These are phyloP conservation scores for Cryphonectria japonica DNA, from an alignment of 2,329 filamentous ascomycete genomes.

Conservation along the genomic window DNA sequence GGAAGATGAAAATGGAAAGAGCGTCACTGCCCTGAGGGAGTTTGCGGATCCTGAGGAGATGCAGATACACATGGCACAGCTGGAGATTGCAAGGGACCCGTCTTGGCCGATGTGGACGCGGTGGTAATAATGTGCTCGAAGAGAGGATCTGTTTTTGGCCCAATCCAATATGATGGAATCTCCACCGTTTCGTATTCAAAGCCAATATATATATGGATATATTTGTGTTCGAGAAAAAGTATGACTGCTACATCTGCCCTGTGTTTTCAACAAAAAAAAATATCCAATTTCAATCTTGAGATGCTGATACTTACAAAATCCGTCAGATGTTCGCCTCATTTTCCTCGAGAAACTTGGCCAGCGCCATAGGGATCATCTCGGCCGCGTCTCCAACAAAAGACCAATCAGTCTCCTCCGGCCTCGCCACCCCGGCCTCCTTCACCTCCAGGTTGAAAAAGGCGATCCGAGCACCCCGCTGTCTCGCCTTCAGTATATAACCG, in stretches of 20 bases:
- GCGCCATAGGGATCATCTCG: conserved; percentile 55
- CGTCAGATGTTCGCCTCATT: not conserved
- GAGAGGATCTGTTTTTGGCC: not conserved
- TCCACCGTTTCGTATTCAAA: no score
- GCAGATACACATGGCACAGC: conserved; percentile 26
- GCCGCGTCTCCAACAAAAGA: conserved; percentile 63
- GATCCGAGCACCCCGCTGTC: conserved; percentile 68
- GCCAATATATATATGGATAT: no score
- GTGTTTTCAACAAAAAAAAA: not conserved
- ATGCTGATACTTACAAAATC: no score
- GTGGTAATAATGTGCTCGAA: not conserved
- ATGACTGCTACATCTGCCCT: not conserved
- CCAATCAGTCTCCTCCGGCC: conserved; percentile 54
- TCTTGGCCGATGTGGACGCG: conserved; percentile 25
- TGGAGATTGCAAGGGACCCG: conserved; percentile 26
- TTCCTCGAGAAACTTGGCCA: conserved; percentile 48
- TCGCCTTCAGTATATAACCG: conserved; percentile 69
- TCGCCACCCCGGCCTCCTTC: conserved; percentile 35
- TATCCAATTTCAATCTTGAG: not conserved
- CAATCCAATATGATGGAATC: not conserved
- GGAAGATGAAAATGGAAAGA: conserved; percentile 29
- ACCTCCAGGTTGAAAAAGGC: conserved; percentile 78
- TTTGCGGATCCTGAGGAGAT: conserved; percentile 25
- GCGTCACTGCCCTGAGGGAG: conserved; percentile 8
- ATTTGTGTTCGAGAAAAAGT: not conserved